Evolutionary conservation across 2,329 filamentous ascomycete genomes (phyloP), one percentile per base, ranked within the genome.

Genomic region (Botrytis deweyae): DNA sequence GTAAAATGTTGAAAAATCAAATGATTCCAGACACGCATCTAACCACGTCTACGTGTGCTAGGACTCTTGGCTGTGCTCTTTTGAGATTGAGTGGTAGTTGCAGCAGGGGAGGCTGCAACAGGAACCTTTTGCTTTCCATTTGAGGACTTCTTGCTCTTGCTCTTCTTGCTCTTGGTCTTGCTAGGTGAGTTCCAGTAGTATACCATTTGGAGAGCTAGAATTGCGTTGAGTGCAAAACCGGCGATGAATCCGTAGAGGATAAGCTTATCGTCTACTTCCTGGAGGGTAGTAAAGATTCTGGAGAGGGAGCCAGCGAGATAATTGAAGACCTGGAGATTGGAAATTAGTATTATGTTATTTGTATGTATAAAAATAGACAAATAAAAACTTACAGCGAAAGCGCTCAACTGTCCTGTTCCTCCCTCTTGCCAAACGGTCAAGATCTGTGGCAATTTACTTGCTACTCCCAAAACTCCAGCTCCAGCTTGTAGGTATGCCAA

Each of bases 171-270:
- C 71, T 73, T 73, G 36, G 1, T 69, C 61, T 73, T 73, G 38
- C 61, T 73, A 16, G 88, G 87, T 12, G 87, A 84, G 80, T 98
- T 97, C 96, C 96, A 99, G 87, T 98, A 98, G 84, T 95, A 97
- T 42, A 97, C 81, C 92, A 99, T 96, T 86, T 99, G 96, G 58
- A 88, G 84, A 22, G 95, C 95, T 74, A 99, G 87, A 73, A 99
- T 88, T 74, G 91, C 87, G 83, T 99, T 99, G 79, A 99, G 89
- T n/a, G 87, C 84, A 82, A 98, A 98, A 42, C 94, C 96, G 12
- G 94, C 93, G 72, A 98, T 85, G 86, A 97, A 98, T 69, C 95
- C 93, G 84, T 97, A 98, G 40, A 99, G 88, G 80, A 99, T 98
- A 74, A 98, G 87, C 84, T 95, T 95, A 84, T 99, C 96, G 82